Conservation (phyloP, 139 green algal genomes). For the Chlamydomonas urium region DNA sequence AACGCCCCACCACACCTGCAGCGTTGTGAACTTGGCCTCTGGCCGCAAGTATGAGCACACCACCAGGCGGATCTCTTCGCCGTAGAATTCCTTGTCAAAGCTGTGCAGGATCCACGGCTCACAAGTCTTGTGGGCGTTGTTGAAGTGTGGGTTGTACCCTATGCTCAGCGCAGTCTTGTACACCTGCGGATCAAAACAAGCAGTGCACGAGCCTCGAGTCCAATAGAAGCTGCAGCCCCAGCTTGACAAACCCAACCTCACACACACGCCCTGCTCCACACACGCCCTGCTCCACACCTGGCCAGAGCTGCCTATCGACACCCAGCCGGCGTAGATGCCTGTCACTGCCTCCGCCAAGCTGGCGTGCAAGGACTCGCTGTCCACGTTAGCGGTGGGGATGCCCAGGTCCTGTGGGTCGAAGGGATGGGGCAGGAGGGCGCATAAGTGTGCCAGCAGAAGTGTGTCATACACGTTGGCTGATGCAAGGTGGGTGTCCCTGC, state of each 20-base stretch:
- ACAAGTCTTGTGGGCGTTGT: conserved; percentile 60
- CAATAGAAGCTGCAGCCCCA: neutral
- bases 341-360: conserved; percentile 69
- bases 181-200: conserved; percentile 15
- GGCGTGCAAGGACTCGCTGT: conserved; percentile 46
- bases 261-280: neutral
- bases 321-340: conserved; percentile 82
- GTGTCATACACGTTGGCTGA: no score
- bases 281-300: conserved; percentile 3
- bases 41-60: conserved; percentile 86
- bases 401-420: conserved; percentile 64
- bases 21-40: conserved; percentile 77
- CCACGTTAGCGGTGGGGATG: conserved; percentile 91
- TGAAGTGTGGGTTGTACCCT: conserved; percentile 85
- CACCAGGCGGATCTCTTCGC: conserved; percentile 51
- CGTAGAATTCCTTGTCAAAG: conserved; percentile 72
- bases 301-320: conserved; percentile 30
- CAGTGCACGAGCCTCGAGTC: neutral
- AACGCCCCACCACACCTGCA: conserved; percentile 27
- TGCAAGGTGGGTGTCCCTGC: no score
- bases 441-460: no score
- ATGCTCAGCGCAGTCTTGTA: conserved; percentile 72
- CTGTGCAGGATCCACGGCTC: conserved; percentile 18
- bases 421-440: neutral
- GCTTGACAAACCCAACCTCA: neutral